A percentile compares a stretch with the other conserved stretches of the same genome.
phyloP scores from a whole-genome alignment of 2,329 filamentous ascomycete genomes.

The Parascedosporium putredinis region DNA sequence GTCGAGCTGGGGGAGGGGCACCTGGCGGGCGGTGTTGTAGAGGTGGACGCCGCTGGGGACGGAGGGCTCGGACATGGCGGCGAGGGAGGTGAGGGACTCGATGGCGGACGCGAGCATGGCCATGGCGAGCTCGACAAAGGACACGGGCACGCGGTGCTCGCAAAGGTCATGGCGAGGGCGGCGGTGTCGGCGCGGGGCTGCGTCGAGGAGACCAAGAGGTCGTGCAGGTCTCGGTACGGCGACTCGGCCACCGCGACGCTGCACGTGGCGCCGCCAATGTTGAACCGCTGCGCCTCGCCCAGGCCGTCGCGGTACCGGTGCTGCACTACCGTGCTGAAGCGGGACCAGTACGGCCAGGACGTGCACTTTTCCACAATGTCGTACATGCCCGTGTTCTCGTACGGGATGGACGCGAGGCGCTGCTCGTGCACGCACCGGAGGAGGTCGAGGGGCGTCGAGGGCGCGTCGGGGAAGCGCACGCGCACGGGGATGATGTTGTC shows the following conservation, averaged over 20 bases:
- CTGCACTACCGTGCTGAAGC: slow-evolving; percentile 43
- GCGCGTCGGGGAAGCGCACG: slow-evolving; percentile 31
- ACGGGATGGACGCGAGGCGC: slow-evolving; percentile 33
- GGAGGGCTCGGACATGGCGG: slow-evolving; percentile 14
- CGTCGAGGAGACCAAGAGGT: slow-evolving; percentile 34
- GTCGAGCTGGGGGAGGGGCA: slow-evolving; percentile 27
- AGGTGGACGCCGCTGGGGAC: slow-evolving; percentile 31
- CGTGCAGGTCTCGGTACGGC: slow-evolving; percentile 28
- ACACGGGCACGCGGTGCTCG: slow-evolving; percentile 28
- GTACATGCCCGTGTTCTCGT: slow-evolving; percentile 39
- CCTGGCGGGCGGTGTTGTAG: slow-evolving; percentile 23
- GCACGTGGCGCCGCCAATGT: slow-evolving; percentile 4
- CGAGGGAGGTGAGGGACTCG: slow-evolving; percentile 29
- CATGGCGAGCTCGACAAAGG: slow-evolving; percentile 34
- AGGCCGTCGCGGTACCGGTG: slow-evolving; percentile 26
- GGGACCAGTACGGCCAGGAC: slow-evolving; percentile 41
- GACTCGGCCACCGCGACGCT: slow-evolving; percentile 24
- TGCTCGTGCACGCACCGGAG: slow-evolving; percentile 39
- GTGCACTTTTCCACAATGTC: slow-evolving; percentile 45
- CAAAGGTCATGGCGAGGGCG: slow-evolving; percentile 33
- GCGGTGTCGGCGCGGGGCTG: slow-evolving; percentile 24
- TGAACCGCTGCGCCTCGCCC: neutral
- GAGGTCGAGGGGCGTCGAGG: slow-evolving; percentile 36
- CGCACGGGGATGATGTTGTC: slow-evolving; percentile 39
- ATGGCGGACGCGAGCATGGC: slow-evolving; percentile 34